A percentile compares a stretch with the other conserved stretches of the same genome.
phyloP scores from a whole-genome alignment of 768 basidiomycete species.

The Lactarius vividus region DNA sequence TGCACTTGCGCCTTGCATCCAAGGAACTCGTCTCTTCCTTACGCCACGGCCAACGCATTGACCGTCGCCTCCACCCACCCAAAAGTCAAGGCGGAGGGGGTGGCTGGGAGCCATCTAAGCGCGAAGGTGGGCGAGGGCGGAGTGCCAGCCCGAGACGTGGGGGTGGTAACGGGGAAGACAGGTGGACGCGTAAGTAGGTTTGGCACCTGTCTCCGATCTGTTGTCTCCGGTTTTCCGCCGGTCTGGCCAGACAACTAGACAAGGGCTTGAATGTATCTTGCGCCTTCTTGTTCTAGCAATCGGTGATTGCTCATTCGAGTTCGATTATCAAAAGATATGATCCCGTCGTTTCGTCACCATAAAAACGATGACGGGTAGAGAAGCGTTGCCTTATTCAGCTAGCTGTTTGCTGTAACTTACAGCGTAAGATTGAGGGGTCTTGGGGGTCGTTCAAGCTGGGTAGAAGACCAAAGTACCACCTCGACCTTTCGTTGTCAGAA shows the following conservation, averaged over 20 bases:
- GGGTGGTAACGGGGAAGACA: conserved; percentile 66
- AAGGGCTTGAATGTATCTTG: not conserved
- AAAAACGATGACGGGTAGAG: not conserved
- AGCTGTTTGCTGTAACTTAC: not conserved
- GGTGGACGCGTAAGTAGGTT: conserved; percentile 42
- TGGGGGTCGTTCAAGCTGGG: not conserved
- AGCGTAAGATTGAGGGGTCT: not conserved
- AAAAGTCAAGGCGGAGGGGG: conserved; percentile 65
- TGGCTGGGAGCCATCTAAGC: conserved; percentile 80
- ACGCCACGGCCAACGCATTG: conserved; percentile 78
- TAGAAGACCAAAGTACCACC: not conserved
- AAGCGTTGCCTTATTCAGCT: not conserved
- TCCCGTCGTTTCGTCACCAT: not conserved
- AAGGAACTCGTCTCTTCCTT: conserved; percentile 78
- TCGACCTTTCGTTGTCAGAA: not conserved
- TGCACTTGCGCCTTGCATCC: conserved; percentile 90
- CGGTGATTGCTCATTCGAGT: not conserved
- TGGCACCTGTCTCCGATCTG: not conserved
- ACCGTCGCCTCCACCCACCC: conserved; percentile 69
- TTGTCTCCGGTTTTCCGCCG: not conserved
- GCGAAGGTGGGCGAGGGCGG: conserved; percentile 61
- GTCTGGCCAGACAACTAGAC: not conserved
- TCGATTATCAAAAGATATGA: not conserved
- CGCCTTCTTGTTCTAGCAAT: not conserved
- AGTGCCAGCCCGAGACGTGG: conserved; percentile 75